Base-by-base conservation (phyloP, 345 rosid species). In the Eucalyptus regnans region DNA sequence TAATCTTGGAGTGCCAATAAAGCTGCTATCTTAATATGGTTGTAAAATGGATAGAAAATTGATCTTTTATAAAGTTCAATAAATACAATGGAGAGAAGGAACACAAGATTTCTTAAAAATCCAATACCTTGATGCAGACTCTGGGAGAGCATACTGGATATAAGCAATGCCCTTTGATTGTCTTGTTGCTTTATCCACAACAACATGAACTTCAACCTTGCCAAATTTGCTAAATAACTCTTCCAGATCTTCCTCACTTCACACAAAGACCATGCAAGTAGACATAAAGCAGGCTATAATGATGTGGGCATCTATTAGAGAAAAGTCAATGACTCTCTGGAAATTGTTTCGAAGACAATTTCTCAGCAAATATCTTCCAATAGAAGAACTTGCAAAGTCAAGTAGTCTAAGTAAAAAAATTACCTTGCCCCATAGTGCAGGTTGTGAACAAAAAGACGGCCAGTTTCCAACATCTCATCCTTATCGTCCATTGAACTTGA, bases 391-490 rank as follows among this genome's bases (percentile, higher is more conserved):
- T 64, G 37, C 71, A 64, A 64, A 64, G 71, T 87, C 71, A 87
- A 89, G 87, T 86, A 50, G 41, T 60, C 46, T 18, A 83, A 81
- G 54, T 58, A 87, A 46, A 89, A 89, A 0, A 87, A 88, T 50
- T 93, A 97, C 99, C 92, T 95, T 93, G 99, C 90, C 87, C 96
- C 90, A 88, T 94, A 98, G 88, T 98, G 97, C 89, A 98, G 95
- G 92, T 98, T 98, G 56, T 98, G 96, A 83, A 97, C 95, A 90
- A 97, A 98, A 90, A 98, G 97, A 48, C 99, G 99, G 76, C 94
- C 94, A 91, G 90, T 92, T 87, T 91, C 93, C 86, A 94, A 89
- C 89, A 88, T 90, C 54, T 92, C 95, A 64, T 89, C 92, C 80
- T 92, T 83, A 87, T 87, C 91, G 89, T 94, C 94, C 83, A 92